Evolutionary conservation across 352 stramenopile genomes (phyloP), one percentile per base, ranked within the genome.

Genomic region (Pythium aphanidermatum): DNA sequence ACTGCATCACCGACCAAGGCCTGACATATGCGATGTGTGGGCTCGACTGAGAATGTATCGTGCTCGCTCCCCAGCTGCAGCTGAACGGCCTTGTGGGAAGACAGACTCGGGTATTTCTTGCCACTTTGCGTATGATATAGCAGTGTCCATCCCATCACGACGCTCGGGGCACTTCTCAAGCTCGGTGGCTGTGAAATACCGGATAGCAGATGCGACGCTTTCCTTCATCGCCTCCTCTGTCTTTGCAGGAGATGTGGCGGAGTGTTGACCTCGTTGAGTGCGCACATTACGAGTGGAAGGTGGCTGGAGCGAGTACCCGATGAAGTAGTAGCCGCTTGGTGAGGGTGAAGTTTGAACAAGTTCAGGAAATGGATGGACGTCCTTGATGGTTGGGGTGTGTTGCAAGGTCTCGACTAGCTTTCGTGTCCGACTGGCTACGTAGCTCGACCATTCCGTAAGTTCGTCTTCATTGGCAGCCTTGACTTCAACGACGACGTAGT

Each of bases 401-500:
- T 92, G 65, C 34, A 94, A 58, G 9, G 78, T 83, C 47, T 92
- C 76, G 16, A 94, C 83, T 10, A 94, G 59, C 49, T 92, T 92
- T 11, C 83, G 76, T 17, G 75, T 86, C n/a, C 80, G 77, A 32
- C 78, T 90, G 14, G 74, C 71, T 6, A 94, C 77, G 55, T 91
- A 91, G 35, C 71, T 85, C 7, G 70, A 66, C 70, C 76, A 89
- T 50, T 86, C 70, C 24, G 47, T 66, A 20, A 90, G 46, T 12
- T 76, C 59, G 29, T 86, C 70, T 4, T 87, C 78, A 39, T 46
- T 70, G n/a, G 63, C 41, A 10, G 74, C 71, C 9, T 55, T 31
- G 17, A 94, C 21, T 42, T 86, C 63, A n/a, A 92, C 55, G 7
- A 75, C 63, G 14, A 94, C 39, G 47, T 92, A 83, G 58, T 92